Evolutionary conservation across 495 filamentous ascomycete species (phyloP), one percentile per base, ranked within the genome.

Genomic region (Extremus antarcticus): DNA sequence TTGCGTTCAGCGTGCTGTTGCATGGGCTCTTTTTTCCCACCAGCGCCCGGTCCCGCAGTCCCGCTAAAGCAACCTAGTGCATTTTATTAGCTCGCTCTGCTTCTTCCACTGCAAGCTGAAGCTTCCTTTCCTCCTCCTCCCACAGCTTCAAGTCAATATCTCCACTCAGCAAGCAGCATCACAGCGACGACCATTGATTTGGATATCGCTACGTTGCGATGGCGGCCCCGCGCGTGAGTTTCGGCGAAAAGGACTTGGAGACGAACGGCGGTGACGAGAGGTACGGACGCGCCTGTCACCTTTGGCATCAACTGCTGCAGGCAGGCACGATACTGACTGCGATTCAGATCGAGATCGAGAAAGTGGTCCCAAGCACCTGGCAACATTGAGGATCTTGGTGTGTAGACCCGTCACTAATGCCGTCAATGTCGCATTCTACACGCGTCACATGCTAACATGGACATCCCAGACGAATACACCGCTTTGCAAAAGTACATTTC

Each of bases 401-500:
- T 57, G 58, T 57, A 51, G 32, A 43, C 20, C 47, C 40, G 19
- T 16, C 40, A 23, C 22, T 24, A 32, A 40, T 47, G 49, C 58
- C 29, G 35, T 40, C n/a, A 40, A 8, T 17, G 20, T 17, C 29
- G 29, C 41, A 45, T n/a, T n/a, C n/a, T n/a, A n/a, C 4, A 21
- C 41, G 41, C 41, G 41, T 45, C 41, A 41, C 24, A 25, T 21
- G 25, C 39, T 53, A 25, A 53, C 35, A 45, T 29, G 11, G 10
- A 43, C 19, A 41, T 29, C 15, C 16, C 49, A 57, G 68, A 71
- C 50, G 68, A 71, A 58, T 71, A 71, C 50, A 63, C 62, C 16
- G 65, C 66, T 0, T 56, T 72, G 1, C 61, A 69, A 47, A 62
- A 67, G 46, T 72, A 66, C 59, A 69, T 72, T 56, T 58, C 60